Percentiles rank a stretch among this genome's conserved stretches.
Conservation (phyloP, 768 basidiomycete genomes). For the Leucosporidium scottii region DNA sequence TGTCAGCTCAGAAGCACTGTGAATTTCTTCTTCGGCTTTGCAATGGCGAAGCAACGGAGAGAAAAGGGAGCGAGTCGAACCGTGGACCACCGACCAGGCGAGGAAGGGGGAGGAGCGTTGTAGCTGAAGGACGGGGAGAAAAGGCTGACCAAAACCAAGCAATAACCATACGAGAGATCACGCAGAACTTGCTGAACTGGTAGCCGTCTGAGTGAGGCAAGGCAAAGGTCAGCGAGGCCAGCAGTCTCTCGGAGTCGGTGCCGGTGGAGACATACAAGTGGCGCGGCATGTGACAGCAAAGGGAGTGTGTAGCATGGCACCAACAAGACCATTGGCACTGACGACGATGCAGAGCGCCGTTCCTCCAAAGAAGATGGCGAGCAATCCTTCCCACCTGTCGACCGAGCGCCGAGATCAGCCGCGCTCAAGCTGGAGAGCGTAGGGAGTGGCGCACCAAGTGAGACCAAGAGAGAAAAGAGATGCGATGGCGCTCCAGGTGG, state of each 20-base stretch:
- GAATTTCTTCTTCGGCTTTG: no score
- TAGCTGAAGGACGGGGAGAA: neutral
- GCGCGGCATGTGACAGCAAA: slow-evolving; percentile 23
- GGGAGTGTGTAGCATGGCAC: slow-evolving; percentile 15
- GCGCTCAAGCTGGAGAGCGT: no score
- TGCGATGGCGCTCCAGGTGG: neutral
- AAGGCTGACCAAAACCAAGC: slow-evolving; percentile 26
- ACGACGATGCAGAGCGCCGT: slow-evolving; percentile 17
- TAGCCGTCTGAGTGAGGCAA: slow-evolving; percentile 3
- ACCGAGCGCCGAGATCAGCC: neutral
- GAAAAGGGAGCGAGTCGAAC: no score
- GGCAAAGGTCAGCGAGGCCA: no score
- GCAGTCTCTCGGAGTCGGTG: neutral
- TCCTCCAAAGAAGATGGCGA: slow-evolving; percentile 26
- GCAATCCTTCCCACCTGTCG: neutral
- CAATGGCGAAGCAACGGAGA: no score
- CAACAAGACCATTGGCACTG: slow-evolving; percentile 17
- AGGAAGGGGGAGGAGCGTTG: no score
- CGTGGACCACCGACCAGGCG: no score
- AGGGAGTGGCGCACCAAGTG: slow-evolving; percentile 27
- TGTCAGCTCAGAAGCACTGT: no score
- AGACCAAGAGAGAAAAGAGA: slow-evolving; percentile 16
- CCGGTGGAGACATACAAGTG: neutral
- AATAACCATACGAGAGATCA: slow-evolving; percentile 23
- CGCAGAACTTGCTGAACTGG: slow-evolving; percentile 22